Evolutionary conservation across 805 yeast species (phyloP), one percentile per base, ranked within the genome.

Genomic region (Myxozyma geophila): DNA sequence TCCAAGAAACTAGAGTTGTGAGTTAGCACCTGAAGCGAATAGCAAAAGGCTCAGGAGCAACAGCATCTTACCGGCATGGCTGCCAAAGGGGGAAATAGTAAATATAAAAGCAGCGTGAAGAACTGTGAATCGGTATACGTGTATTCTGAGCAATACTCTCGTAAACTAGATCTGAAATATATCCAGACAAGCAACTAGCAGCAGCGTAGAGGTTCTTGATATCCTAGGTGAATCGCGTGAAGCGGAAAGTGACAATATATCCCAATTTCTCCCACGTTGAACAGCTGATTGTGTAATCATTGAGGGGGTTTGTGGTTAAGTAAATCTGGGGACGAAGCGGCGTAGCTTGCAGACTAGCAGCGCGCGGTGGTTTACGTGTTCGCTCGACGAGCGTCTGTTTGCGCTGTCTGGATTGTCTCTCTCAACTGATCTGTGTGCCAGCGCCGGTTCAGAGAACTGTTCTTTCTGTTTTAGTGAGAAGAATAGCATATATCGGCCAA

Each of bases 1-100:
- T 1, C 92, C 91, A 47, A 89, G 17, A 28, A 53, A 33, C 57
- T 53, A 21, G 13, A 52, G 44, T 7, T 39, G 23, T 23, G 39
- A 40, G 37, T 41, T 28, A 28, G 57, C 5, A 28, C 40, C 41
- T 33, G 19, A 1, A 2, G 6, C 2, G 37, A 35, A 12, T 43
- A n/a, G 40, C 12, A 12, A 19, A 8, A n/a, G 13, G 1, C 8
- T 7, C 10, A 19, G 15, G 36, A 13, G 35, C n/a, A 15, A 13
- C 28, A 15, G 8, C 17, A 44, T n/a, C 59, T 5, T 55, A 55
- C 59, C 52, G 59, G 44, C 59, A 55, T 55, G 23, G 40, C 19
- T 6, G 33, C 28, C 41, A 44, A 46, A 6, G 40, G 37, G 17
- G 48, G 43, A 13, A 37, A 10, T 28, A 52, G 36, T 7, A 41